phyloP scores from a whole-genome alignment of 2,329 filamentous ascomycete species.

The Fusarium sarcochroum region DNA sequence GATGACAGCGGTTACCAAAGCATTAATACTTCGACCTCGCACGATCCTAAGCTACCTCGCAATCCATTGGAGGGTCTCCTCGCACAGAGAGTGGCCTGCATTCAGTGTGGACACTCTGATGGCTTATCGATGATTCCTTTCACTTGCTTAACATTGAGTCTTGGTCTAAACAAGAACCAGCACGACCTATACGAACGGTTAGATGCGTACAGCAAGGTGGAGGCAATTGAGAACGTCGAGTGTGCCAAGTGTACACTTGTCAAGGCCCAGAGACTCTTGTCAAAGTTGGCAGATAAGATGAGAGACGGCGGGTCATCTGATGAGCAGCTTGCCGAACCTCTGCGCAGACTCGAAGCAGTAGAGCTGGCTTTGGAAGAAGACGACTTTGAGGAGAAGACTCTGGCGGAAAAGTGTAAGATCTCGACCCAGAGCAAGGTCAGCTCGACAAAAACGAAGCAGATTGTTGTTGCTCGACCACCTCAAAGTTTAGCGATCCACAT shows the following conservation, averaged over 20 bases:
- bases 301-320: constrained; percentile 56
- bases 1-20: constrained; percentile 72
- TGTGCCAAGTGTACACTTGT: constrained; percentile 92
- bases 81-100: constrained; percentile 90
- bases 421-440: constrained; percentile 76
- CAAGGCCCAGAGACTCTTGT: constrained; percentile 64
- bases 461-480: constrained; percentile 86
- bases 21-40: constrained; percentile 55
- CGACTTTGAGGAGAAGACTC: constrained; percentile 80
- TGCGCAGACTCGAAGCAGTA: constrained; percentile 74
- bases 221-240: constrained; percentile 89
- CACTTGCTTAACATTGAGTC: constrained; percentile 90
- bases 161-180: constrained; percentile 72
- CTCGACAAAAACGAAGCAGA: constrained; percentile 90
- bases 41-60: constrained; percentile 59
- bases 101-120: constrained; percentile 86
- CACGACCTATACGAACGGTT: constrained; percentile 85
- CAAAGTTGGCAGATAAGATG: constrained; percentile 60
- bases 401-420: constrained; percentile 75
- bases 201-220: constrained; percentile 86
- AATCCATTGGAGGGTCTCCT: constrained; percentile 91
- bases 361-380: constrained; percentile 81
- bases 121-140: constrained; percentile 92
- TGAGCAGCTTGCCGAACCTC: constrained; percentile 65
- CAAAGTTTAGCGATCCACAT: constrained; percentile 87